Base-by-base conservation (phyloP, 2,329 filamentous ascomycete genomes). In the Karstenula rhodostoma region DNA sequence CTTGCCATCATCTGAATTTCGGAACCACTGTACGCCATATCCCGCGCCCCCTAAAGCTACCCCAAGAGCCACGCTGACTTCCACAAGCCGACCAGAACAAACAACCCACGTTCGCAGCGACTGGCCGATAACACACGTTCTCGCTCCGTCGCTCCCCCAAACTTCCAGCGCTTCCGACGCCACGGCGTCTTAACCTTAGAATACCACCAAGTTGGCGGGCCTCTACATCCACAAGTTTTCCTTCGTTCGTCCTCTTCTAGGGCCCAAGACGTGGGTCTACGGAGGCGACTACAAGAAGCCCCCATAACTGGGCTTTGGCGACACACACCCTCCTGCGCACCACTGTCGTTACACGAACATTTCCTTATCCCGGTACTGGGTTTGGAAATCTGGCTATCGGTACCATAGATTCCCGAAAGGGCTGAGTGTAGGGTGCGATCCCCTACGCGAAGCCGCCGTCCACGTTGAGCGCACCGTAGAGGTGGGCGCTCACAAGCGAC, bases 171-270 rank as follows among this genome's bases (percentile, higher is more conserved):
- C 64, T 59, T 56, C 67, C 69, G 77, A 71, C 79, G 78, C 74
- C 67, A 70, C 67, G 71, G 77, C 80, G 78, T 78, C 77, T 70
- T 65, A 55, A 61, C 56, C 44, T 56, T 65, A n/a, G 72, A 78
- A 86, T 81, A 87, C 87, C 88, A 90, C 88, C 93, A 96, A 96
- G 88, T 96, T 96, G 93, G 93, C 92, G 92, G 91, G 90, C 86
- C 84, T 89, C 88, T 87, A 86, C 82, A 84, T 85, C 82, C 80
- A 85, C 81, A 82, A 86, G 83, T 87, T 91, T 80, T 90, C 89
- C 80, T 90, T 90, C 83, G 85, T 90, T 79, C 90, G 90, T 85
- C 94, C 93, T 87, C 92, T 96, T 84, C 90, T 94, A 80, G 93
- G 93, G 86, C 94, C 93, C 82, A 89, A 89, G 79, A 89, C 89